These are phyloP conservation scores for Aspergillus affinis DNA, from an alignment of 495 filamentous ascomycete genomes.

Conservation along the genomic window DNA sequence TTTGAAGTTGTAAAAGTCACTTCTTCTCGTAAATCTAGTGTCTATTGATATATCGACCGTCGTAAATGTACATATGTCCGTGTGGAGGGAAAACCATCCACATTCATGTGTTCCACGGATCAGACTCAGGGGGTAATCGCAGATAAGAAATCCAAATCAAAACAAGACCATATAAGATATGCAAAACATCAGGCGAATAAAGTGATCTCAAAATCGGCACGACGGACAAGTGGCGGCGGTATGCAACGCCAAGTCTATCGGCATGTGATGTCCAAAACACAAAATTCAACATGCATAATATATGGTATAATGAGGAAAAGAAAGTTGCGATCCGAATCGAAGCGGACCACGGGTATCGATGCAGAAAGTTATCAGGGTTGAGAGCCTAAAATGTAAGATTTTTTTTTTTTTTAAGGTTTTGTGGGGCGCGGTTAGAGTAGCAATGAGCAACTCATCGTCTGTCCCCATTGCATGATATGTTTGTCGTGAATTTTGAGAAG, in stretches of 20 bases:
- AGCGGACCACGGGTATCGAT: neutral
- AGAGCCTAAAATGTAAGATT: neutral
- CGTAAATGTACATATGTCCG: slow-evolving; percentile 12
- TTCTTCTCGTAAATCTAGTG: neutral
- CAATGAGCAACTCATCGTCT: neutral
- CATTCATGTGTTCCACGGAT: slow-evolving; percentile 13
- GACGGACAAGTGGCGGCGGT: neutral
- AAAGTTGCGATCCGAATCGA: neutral
- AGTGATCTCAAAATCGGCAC: neutral
- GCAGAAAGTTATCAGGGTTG: neutral
- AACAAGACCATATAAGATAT: slow-evolving; percentile 4
- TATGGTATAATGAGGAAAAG: slow-evolving; percentile 3
- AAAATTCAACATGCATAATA: neutral
- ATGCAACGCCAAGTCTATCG: slow-evolving; percentile 3
- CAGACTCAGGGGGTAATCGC: slow-evolving; percentile 16
- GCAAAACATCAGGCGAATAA: slow-evolving; percentile 11
- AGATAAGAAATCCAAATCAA: slow-evolving; percentile 22
- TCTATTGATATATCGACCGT: slow-evolving; percentile 3
- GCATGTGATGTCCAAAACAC: neutral
- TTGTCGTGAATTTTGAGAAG: too few relatives aligned
- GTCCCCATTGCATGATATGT: neutral
- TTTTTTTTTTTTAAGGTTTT: slow-evolving; percentile 6
- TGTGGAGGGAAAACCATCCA: neutral
- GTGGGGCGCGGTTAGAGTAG: too few relatives aligned
- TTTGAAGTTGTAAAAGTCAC: too few relatives aligned